phyloP scores from a whole-genome alignment of 1,284 basidiomycete species.

The Trametes pubescens region DNA sequence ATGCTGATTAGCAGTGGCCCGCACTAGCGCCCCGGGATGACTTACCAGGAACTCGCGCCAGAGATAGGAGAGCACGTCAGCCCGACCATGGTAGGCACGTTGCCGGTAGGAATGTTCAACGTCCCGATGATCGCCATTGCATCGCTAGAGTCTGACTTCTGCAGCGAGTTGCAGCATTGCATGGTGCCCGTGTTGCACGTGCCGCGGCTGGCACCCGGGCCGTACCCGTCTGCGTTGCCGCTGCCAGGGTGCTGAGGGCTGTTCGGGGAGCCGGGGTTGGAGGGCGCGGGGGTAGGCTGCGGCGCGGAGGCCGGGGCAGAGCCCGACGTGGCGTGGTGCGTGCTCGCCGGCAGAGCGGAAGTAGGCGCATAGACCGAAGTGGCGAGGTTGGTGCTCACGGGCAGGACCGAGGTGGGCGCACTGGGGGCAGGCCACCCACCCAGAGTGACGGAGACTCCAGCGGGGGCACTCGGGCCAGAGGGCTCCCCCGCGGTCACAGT shows the following conservation, averaged over 20 bases:
- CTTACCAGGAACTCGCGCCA: constrained; percentile 32
- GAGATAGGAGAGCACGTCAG: constrained; percentile 38
- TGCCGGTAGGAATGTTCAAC: constrained; percentile 29
- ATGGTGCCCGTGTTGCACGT: constrained; percentile 39
- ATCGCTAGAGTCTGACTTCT: constrained; percentile 14
- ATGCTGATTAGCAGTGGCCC: background rate
- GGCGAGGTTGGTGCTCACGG: background rate
- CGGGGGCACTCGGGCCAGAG: background rate
- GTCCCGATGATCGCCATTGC: constrained; percentile 16
- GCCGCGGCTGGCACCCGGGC: background rate
- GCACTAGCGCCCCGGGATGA: background rate
- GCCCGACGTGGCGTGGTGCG: too few species aligned
- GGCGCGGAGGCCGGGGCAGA: background rate
- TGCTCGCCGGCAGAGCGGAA: background rate
- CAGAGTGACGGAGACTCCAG: background rate
- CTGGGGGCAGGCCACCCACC: background rate
- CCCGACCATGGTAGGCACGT: constrained; percentile 23
- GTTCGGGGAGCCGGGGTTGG: constrained; percentile 10
- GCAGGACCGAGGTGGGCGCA: background rate
- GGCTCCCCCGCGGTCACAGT: background rate
- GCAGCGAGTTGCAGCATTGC: constrained; percentile 40
- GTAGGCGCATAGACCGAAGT: background rate
- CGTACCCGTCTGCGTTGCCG: background rate
- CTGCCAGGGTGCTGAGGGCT: constrained; percentile 1
- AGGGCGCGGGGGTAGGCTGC: background rate